A percentile compares a stretch with the other conserved stretches of the same genome.
These are phyloP conservation scores for Vitis hybrid DNA, from an alignment of 177 flowering plant genomes.

Conservation along the genomic window DNA sequence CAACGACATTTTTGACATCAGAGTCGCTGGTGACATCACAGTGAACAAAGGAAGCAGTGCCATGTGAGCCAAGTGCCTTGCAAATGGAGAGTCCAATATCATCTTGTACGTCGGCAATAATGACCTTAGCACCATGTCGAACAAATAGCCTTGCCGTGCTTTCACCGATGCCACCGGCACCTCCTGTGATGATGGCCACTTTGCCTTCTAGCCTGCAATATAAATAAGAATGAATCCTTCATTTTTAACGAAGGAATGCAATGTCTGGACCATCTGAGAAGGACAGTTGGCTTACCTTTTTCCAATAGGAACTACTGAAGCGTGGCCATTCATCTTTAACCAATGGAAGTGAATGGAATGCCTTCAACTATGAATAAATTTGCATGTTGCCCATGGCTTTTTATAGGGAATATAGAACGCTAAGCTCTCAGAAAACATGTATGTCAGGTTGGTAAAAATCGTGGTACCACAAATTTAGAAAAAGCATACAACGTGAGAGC, in stretches of 20 bases:
- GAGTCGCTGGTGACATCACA: slow-evolving; percentile 27
- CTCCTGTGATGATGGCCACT: slow-evolving; percentile 39
- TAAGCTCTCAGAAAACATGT: no score
- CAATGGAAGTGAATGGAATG: no score
- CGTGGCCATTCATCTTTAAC: slow-evolving; percentile 4
- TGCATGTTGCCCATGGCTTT: no score
- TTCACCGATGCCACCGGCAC: slow-evolving; percentile 37
- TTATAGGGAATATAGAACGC: no score
- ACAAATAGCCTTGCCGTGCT: slow-evolving; percentile 23
- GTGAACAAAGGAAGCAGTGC: slow-evolving; percentile 18
- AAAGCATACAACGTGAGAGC: no score
- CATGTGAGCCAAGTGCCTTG: slow-evolving; percentile 3
- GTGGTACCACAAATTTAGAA: no score
- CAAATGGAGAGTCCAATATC: slow-evolving; percentile 21
- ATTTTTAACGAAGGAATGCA: not conserved
- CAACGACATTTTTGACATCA: slow-evolving; percentile 19
- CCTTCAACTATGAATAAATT: no score
- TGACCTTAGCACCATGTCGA: slow-evolving; percentile 30
- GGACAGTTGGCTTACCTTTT: not conserved
- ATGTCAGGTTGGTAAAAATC: no score
- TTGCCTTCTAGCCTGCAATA: slow-evolving; percentile 30
- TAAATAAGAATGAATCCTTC: not conserved
- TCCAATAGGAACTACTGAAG: slow-evolving; percentile 2
- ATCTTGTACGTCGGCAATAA: slow-evolving; percentile 34
- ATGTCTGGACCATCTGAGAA: not conserved